Evolutionary conservation across 192 early-diverging fungal genomes (phyloP).

Genomic region (Backusella macrospora): DNA sequence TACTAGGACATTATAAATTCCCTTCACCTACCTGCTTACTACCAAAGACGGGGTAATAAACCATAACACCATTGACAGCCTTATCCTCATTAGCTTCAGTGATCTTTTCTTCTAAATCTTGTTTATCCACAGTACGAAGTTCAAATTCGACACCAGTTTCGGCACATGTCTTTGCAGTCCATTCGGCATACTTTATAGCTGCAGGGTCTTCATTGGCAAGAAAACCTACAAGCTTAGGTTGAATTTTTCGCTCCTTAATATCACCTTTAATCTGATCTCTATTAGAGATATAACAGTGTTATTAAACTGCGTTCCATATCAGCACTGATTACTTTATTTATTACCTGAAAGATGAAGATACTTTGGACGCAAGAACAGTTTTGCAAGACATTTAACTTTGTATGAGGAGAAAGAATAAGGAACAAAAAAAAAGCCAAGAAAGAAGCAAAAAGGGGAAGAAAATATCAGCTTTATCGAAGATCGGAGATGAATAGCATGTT

Average conservation of each 20-base stretch:
- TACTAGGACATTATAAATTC: background rate
- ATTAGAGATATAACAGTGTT: background rate
- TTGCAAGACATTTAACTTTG: constrained; percentile 47
- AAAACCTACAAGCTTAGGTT: constrained; percentile 87
- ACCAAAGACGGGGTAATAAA: constrained; percentile 98
- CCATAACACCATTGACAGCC: constrained; percentile 92
- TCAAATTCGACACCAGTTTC: constrained; percentile 93
- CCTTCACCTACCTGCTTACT: constrained; percentile 69
- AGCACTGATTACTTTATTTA: background rate
- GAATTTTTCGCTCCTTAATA: constrained; percentile 62
- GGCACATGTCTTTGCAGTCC: constrained; percentile 91
- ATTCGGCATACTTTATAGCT: constrained; percentile 91
- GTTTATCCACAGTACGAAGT: constrained; percentile 78
- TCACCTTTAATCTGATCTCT: constrained; percentile 63
- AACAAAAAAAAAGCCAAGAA: background rate
- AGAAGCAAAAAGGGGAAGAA: background rate
- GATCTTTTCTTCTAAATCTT: constrained; percentile 84
- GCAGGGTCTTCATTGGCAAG: constrained; percentile 95
- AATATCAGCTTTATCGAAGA: constrained; percentile 5
- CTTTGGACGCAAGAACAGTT: constrained; percentile 63
- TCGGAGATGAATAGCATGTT: constrained; percentile 5
- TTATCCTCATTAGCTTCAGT: constrained; percentile 87
- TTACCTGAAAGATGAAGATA: constrained; percentile 69
- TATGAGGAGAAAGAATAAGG: background rate
- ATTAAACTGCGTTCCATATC: constrained; percentile 9